Base-by-base conservation (phyloP, 2,329 filamentous ascomycete species). In the Sclerotiophoma versabilis region DNA sequence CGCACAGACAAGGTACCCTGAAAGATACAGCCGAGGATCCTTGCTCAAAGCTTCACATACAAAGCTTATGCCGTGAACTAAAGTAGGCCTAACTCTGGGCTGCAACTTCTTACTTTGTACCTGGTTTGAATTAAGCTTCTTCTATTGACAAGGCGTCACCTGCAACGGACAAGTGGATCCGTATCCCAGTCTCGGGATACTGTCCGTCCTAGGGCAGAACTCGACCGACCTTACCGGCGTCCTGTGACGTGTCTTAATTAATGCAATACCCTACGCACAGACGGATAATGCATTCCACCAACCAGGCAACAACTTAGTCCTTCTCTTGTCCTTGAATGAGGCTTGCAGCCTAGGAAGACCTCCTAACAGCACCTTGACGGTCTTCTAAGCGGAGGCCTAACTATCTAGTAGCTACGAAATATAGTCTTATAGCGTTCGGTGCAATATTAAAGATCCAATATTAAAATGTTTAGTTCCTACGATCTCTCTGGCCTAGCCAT, bases 171-270 rank as follows among this genome's bases (percentile, higher is more conserved):
- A 54, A 48, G 32, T 38, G 15, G 38, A 54, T 44, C 37, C 33
- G 14, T n/a, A 49, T 26, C 45, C 38, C 45, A 29, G 44, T 34
- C 44, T 54, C 39, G 51, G 45, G 38, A 10, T 30, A n/a, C 19
- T 19, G 12, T 32, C 12, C 17, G 9, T 15, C 14, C 33, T 30
- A 41, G 52, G 54, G 33, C 30, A 37, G 36, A 46, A 36, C n/a
- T 56, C 54, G 38, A 46, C 58, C 59, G 46, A 51, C 57, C 52
- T 58, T 63, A 62, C 60, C 53, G 60, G 43, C 33, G 23, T 51
- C 37, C 41, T 58, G 62, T 59, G 49, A 59, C 51, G 46, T 56
- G 49, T 37, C 45, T 58, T 27, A 49, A 58, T 60, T 19, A 56
- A 51, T 45, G 32, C 42, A 43, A 51, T 26, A 38, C 26, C 42